Conservation (phyloP, 108 stramenopile genomes). For the Cyclotella sp. region DNA sequence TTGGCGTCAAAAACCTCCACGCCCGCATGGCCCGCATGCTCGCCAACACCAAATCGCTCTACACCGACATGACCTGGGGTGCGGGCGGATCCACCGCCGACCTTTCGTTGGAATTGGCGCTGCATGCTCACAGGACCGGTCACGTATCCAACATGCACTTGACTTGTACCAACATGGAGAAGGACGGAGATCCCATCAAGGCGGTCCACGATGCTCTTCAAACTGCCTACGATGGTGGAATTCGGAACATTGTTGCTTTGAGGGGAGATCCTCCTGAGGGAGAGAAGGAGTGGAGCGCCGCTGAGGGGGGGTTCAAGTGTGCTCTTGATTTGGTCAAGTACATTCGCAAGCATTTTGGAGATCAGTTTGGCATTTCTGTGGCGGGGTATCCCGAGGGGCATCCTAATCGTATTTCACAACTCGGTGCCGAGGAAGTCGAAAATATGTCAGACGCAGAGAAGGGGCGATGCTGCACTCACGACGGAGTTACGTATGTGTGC, state of each 20-base stretch:
- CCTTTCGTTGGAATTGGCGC: conserved; percentile 90
- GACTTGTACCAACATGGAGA: conserved; percentile 99
- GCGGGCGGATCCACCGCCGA: conserved; percentile 99
- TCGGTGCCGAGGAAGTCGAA: conserved; percentile 71
- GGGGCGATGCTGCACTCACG: conserved; percentile 80
- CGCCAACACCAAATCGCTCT: conserved; percentile 83
- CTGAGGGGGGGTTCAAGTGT: conserved; percentile 96
- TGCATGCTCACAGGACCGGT: conserved; percentile 83
- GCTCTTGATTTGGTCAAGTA: conserved; percentile 98
- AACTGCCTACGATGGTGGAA: conserved; percentile 82
- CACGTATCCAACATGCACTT: conserved; percentile 98
- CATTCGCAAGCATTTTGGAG: conserved; percentile 91
- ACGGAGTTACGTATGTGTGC: conserved; percentile 89
- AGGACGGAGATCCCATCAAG: conserved; percentile 78
- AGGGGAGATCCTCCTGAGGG: conserved; percentile 99
- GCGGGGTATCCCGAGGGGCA: conserved; percentile 99
- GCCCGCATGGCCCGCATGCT: conserved; percentile 95
- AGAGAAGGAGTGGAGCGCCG: conserved; percentile 94
- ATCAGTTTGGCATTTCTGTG: conserved; percentile 92
- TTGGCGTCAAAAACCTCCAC: conserved; percentile 95
- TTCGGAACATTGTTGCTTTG: conserved; percentile 98
- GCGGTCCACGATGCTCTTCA: conserved; percentile 88
- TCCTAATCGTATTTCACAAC: conserved; percentile 91
- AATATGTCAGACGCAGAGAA: conserved; percentile 81
- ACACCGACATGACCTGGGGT: conserved; percentile 99